A percentile compares a stretch with the other conserved stretches of the same genome.
Conservation (phyloP, 2,329 filamentous ascomycete genomes). For the Alternaria hordeiaustralica region DNA sequence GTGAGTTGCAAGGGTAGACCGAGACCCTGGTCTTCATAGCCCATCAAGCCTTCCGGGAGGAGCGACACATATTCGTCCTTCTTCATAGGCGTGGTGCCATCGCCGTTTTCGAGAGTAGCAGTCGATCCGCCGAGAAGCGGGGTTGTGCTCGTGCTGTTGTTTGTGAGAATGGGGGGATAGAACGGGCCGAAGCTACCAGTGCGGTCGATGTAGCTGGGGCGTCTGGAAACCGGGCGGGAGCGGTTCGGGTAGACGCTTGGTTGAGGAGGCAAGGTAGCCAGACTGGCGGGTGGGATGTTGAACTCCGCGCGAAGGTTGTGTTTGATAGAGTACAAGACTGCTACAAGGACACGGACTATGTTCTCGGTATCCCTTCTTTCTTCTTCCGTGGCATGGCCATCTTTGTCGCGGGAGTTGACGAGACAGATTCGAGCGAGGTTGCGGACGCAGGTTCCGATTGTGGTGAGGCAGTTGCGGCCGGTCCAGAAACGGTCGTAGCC, state of each 20-base stretch:
- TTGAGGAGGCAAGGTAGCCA: slow-evolving; percentile 28
- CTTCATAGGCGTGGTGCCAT: slow-evolving; percentile 40
- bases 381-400: slow-evolving; percentile 26
- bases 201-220: slow-evolving; percentile 40
- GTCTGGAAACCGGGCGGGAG: slow-evolving; percentile 24
- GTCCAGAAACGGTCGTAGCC: slow-evolving; percentile 71
- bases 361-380: slow-evolving; percentile 66
- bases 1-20: slow-evolving; percentile 66
- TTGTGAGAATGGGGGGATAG: background rate
- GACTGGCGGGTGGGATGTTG: slow-evolving; percentile 49
- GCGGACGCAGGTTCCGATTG: slow-evolving; percentile 63
- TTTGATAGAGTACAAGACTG: slow-evolving; percentile 68
- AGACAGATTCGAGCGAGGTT: slow-evolving; percentile 65
- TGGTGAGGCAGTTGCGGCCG: slow-evolving; percentile 63
- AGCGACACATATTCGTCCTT: slow-evolving; percentile 59
- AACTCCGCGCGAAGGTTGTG: slow-evolving; percentile 70
- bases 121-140: slow-evolving; percentile 28
- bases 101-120: slow-evolving; percentile 28
- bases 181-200: slow-evolving; percentile 2
- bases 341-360: slow-evolving; percentile 64
- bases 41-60: slow-evolving; percentile 58
- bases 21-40: slow-evolving; percentile 64
- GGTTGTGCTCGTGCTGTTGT: slow-evolving; percentile 22
- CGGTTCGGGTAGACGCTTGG: slow-evolving; percentile 18
- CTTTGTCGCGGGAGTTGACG: slow-evolving; percentile 51